phyloP scores from a whole-genome alignment of 1,284 basidiomycete genomes.

The Cryptococcus jaspeensis region DNA sequence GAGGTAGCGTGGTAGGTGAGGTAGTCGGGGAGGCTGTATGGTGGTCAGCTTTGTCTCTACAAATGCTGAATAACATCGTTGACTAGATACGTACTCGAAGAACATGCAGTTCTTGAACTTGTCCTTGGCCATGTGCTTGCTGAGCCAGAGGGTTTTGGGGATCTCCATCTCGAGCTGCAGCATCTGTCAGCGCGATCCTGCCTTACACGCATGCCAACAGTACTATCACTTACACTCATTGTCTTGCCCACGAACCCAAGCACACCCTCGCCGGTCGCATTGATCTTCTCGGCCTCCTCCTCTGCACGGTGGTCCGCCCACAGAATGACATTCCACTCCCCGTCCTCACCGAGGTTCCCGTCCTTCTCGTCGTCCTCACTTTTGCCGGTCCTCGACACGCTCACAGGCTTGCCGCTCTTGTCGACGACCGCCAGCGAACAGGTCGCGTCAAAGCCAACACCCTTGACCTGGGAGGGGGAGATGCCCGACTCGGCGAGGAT shows the following conservation, averaged over 20 bases:
- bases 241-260: conserved; percentile 93
- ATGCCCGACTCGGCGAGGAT: conserved; percentile 65
- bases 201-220: not conserved
- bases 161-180: conserved; percentile 91
- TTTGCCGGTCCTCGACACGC: conserved; percentile 62
- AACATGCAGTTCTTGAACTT: conserved; percentile 84
- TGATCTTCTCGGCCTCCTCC: conserved; percentile 86
- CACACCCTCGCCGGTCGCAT: conserved; percentile 76
- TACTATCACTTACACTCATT: conserved; percentile 73
- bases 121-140: conserved; percentile 74
- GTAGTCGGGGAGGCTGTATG: conserved; percentile 74
- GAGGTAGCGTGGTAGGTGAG: conserved; percentile 89
- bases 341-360: conserved; percentile 56
- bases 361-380: conserved; percentile 31
- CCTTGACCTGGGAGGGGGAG: conserved; percentile 68
- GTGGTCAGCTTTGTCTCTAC: not conserved
- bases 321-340: conserved; percentile 79
- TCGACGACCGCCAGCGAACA: conserved; percentile 91
- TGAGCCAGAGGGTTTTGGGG: conserved; percentile 95
- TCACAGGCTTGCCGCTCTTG: conserved; percentile 68
- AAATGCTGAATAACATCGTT: not conserved
- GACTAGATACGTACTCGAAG: conserved; percentile 67
- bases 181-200: not conserved
- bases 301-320: conserved; percentile 92
- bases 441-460: conserved; percentile 94